Conservation (phyloP, 2,329 filamentous ascomycete species). For the Fusarium sp. region DNA sequence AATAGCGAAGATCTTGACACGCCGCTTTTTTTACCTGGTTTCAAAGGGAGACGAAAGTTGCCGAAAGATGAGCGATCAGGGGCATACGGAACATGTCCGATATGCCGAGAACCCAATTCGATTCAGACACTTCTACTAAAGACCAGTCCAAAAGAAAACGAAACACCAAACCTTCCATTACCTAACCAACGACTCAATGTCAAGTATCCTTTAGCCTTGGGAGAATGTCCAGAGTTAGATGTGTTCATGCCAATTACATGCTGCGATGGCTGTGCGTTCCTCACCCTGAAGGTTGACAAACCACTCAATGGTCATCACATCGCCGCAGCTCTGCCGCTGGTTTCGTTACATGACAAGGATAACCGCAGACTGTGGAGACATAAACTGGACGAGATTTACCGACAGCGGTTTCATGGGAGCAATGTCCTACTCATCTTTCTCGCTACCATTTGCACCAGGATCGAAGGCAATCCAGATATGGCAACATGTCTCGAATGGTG, state of each 20-base stretch:
- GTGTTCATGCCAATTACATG: background rate
- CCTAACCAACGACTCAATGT: background rate
- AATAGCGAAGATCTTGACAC: background rate
- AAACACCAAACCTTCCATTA: background rate
- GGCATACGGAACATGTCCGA: background rate
- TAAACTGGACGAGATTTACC: background rate
- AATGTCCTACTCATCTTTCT: background rate
- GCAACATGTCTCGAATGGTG: background rate
- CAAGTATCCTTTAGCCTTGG: background rate
- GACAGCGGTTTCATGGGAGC: background rate
- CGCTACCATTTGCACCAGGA: background rate
- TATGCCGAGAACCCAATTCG: background rate
- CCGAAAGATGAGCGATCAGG: background rate
- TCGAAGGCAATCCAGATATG: background rate
- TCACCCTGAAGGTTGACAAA: background rate
- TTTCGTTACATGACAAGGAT: background rate
- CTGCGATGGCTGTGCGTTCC: constrained; percentile 4
- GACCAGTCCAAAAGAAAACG: background rate
- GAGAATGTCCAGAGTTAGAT: background rate
- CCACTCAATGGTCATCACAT: accelerated
- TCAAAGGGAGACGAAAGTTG: background rate
- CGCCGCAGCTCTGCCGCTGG: background rate
- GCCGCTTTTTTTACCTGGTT: background rate
- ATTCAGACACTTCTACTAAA: background rate
- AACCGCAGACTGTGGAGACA: background rate